phyloP scores from a whole-genome alignment of 1,284 basidiomycete genomes.

The Veloboletus limbatus region DNA sequence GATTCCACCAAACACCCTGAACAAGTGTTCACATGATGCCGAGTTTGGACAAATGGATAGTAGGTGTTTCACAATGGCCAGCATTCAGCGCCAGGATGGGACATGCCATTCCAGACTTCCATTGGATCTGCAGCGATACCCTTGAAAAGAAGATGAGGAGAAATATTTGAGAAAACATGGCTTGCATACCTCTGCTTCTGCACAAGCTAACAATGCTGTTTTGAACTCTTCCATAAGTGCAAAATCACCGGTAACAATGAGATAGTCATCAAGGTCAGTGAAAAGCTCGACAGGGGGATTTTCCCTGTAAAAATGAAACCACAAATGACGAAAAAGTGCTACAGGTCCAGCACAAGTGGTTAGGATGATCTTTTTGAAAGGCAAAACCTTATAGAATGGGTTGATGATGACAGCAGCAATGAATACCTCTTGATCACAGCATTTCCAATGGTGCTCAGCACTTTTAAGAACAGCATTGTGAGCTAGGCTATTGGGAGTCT shows the following conservation, averaged over 20 bases:
- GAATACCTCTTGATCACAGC: constrained; percentile 12
- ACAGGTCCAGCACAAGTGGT: not conserved
- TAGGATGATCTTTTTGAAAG: not conserved
- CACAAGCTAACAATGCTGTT: not conserved
- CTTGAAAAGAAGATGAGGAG: too few species aligned
- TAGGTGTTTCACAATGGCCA: not conserved
- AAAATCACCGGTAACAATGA: constrained; percentile 1
- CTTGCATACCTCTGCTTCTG: too few species aligned
- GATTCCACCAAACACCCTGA: constrained; percentile 13
- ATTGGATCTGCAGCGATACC: not conserved
- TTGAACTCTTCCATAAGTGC: constrained; percentile 6
- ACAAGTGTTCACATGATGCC: constrained; percentile 11
- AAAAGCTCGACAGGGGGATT: constrained; percentile 1
- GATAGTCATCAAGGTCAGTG: constrained; percentile 5
- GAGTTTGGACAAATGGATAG: constrained; percentile 14
- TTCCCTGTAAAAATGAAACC: constrained; percentile 1
- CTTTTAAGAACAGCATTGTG: constrained; percentile 5
- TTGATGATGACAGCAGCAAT: constrained; percentile 11
- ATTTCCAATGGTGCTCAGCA: constrained; percentile 1
- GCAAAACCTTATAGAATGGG: constrained; percentile 4
- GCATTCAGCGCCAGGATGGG: not conserved
- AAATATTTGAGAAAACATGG: too few species aligned
- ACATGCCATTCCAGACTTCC: not conserved
- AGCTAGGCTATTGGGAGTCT: too few species aligned
- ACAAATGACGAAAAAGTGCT: constrained; percentile 7